Conservation (phyloP, 352 stramenopile species). For the Plasmopara viticola region DNA sequence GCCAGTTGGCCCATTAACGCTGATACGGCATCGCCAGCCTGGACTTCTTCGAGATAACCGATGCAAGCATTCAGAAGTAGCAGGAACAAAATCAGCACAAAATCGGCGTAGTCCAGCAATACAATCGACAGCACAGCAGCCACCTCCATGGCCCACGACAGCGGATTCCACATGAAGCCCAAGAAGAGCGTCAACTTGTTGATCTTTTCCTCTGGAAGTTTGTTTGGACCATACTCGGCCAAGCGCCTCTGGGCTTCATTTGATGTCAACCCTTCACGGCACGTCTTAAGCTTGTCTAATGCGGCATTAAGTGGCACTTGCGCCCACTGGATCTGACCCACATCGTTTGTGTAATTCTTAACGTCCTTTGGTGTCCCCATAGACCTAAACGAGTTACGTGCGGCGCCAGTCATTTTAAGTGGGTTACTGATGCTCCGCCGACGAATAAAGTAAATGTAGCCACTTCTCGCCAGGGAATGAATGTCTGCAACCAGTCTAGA, state of each 20-base stretch:
- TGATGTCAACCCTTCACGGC: conserved; percentile 57
- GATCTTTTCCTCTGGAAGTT: conserved; percentile 68
- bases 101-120: conserved; percentile 73
- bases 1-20: conserved; percentile 87
- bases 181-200: conserved; percentile 79
- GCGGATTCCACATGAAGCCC: conserved; percentile 77
- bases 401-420: conserved; percentile 40
- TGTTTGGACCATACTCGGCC: conserved; percentile 77
- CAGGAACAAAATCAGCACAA: conserved; percentile 63
- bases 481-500: no score
- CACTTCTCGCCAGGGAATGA: no score
- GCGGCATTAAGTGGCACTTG: conserved; percentile 68
- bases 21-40: conserved; percentile 82
- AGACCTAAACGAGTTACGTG: conserved; percentile 57
- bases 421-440: no score
- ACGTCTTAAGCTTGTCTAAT: conserved; percentile 77
- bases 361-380: conserved; percentile 69
- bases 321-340: conserved; percentile 71
- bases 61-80: conserved; percentile 70
- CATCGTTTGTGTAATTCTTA: conserved; percentile 77
- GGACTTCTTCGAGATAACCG: conserved; percentile 77
- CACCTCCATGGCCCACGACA: conserved; percentile 80
- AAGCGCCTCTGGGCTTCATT: conserved; percentile 68
- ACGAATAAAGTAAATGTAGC: no score
- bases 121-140: conserved; percentile 68